Percentiles rank a stretch among this genome's conserved stretches.
Evolutionary conservation across 768 basidiomycete genomes (phyloP).

Genomic region (Filobasidium wieringae): DNA sequence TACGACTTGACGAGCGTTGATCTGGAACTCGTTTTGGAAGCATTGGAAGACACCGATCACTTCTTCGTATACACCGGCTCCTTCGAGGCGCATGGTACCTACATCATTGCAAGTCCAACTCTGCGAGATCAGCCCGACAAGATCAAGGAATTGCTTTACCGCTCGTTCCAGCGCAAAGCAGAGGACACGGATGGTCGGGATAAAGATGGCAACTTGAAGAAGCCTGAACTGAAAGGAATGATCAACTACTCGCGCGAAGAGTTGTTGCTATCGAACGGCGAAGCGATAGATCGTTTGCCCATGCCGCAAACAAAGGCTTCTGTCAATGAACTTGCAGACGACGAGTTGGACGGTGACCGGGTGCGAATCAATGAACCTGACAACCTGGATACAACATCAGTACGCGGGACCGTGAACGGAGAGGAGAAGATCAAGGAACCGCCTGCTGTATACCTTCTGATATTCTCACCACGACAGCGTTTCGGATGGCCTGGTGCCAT

Average conservation of each 20-base stretch:
- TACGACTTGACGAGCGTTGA: conserved; percentile 65
- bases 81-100: conserved; percentile 81
- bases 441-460: conserved; percentile 55
- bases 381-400: conserved; percentile 8
- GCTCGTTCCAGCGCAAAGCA: neutral
- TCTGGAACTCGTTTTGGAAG: conserved; percentile 65
- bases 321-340: neutral
- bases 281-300: neutral
- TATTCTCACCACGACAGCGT: conserved; percentile 69
- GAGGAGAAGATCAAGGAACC: conserved; percentile 14
- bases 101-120: conserved; percentile 69
- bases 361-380: conserved; percentile 1
- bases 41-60: conserved; percentile 72
- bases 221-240: neutral
- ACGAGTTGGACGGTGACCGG: neutral
- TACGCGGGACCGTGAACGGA: neutral
- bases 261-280: neutral
- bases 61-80: conserved; percentile 82
- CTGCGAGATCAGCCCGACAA: conserved; percentile 64
- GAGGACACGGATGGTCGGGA: neutral
- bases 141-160: conserved; percentile 60
- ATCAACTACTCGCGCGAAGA: neutral
- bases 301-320: neutral
- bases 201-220: neutral
- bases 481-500: conserved; percentile 91